Base-by-base conservation (phyloP, 1,139 yeast genomes). In the Saccharomyces hybrid region DNA sequence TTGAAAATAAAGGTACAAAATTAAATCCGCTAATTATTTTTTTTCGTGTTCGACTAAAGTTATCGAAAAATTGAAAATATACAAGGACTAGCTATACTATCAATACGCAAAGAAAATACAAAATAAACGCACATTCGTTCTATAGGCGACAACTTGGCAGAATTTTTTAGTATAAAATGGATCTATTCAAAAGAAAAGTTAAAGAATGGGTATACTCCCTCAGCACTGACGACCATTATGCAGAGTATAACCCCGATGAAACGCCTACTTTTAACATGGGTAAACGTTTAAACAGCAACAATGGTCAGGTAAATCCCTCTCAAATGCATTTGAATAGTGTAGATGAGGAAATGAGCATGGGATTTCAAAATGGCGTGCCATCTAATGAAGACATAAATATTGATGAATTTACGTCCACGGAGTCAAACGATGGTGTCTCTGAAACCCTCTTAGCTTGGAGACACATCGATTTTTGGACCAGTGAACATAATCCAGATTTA, bases 391-490 rank as follows among this genome's bases (percentile, higher is more conserved):
- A 54, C 47, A 58, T 57, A 32, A 58, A 55, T 48, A 58, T 57
- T 49, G 62, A 59, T 46, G 61, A 58, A 50, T 52, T 57, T 20
- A 57, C 53, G 9, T 50, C 51, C 26, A 47, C 11, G 14, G 38
- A 56, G 26, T 59, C 69, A 58, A 72, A 73, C 9, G 82, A 78
- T 48, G 89, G 89, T 7, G 83, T 83, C 9, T 82, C 83, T 59
- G 88, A 84, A 62, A 78, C 78, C 1, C 72, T 80, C 42, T 72
- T 83, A 47, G 88, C 88, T 0, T 84, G 90, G 90, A 76, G 86
- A 62, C 86, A 82, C 61, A 82, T 84, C 52, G 83, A 82, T 59
- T 73, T 77, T 41, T 84, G 88, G 88, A 70, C 83, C 5, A 66
- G 71, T 23, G 79, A 76, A 57, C 71, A 82, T 63, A 78, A 80